Evolutionary conservation across 176 grass and related monocot genomes (phyloP).

Genomic region (Ensete ventricosum): DNA sequence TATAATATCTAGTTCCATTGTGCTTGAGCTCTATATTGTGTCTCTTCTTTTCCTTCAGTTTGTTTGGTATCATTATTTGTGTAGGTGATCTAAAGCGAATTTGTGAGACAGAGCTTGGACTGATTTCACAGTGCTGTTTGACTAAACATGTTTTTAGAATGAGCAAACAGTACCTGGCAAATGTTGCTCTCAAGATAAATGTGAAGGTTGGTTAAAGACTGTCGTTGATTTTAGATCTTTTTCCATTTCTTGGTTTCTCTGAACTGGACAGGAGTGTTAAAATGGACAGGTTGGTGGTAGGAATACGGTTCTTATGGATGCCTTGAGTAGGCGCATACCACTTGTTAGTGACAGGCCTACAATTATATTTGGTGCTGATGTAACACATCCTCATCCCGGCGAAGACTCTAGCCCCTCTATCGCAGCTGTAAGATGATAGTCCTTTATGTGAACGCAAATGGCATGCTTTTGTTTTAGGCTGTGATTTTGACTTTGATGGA

Average conservation of each 20-base stretch:
- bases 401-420: conserved; percentile 21
- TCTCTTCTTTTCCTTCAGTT: neutral
- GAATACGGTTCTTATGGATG: conserved; percentile 20
- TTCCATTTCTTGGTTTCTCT: neutral
- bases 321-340: conserved; percentile 8
- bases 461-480: neutral
- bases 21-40: no score
- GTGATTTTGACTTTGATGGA: neutral
- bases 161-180: conserved; percentile 17
- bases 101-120: conserved; percentile 16
- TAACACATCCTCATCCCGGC: conserved; percentile 21
- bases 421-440: conserved; percentile 13
- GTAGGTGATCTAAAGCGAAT: conserved; percentile 19
- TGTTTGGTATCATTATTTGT: neutral
- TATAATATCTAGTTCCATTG: neutral
- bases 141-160: conserved; percentile 15
- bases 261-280: neutral
- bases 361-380: conserved; percentile 26
- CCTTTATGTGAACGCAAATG: neutral
- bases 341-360: conserved; percentile 18
- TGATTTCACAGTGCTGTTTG: conserved; percentile 20
- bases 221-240: neutral
- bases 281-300: conserved; percentile 11
- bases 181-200: conserved; percentile 21
- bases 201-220: neutral